These are phyloP conservation scores for Epithemia pelagica DNA, from an alignment of 108 stramenopile species.

Conservation along the genomic window DNA sequence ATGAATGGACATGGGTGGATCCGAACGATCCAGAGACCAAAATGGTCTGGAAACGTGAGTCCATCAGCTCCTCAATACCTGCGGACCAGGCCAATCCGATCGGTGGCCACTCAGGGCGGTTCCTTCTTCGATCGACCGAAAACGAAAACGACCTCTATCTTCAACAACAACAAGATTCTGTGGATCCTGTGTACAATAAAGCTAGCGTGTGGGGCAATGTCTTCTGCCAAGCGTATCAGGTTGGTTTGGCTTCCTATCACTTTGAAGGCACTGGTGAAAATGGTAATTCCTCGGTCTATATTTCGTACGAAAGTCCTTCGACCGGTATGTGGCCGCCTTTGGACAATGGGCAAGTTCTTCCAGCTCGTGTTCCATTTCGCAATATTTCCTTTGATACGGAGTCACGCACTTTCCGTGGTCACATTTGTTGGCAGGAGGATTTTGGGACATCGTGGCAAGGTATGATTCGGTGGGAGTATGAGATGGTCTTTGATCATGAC, in stretches of 20 bases:
- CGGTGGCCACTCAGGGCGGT: not conserved
- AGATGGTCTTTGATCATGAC: slow-evolving; percentile 55
- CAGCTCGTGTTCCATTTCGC: slow-evolving; percentile 42
- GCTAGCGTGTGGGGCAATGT: slow-evolving; percentile 55
- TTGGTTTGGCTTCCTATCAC: slow-evolving; percentile 77
- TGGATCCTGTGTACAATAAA: slow-evolving; percentile 30
- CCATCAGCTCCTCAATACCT: not conserved
- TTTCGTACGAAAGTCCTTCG: slow-evolving; percentile 59
- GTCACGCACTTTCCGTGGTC: slow-evolving; percentile 46
- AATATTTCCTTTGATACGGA: slow-evolving; percentile 37
- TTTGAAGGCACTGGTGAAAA: slow-evolving; percentile 22
- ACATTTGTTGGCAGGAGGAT: slow-evolving; percentile 51
- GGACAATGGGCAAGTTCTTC: slow-evolving; percentile 58
- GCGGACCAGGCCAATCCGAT: not conserved
- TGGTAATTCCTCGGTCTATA: slow-evolving; percentile 30
- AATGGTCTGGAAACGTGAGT: not conserved
- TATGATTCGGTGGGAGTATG: slow-evolving; percentile 46
- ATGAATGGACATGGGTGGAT: slow-evolving; percentile 2
- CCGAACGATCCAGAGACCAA: not conserved
- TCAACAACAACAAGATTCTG: not conserved
- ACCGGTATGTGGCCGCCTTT: slow-evolving; percentile 51
- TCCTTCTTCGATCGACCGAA: not conserved
- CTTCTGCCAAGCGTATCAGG: slow-evolving; percentile 53
- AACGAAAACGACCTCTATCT: not conserved
- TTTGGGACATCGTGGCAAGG: slow-evolving; percentile 65